phyloP scores from a whole-genome alignment of 1,284 basidiomycete species.

The Cryptococcus hybrid region DNA sequence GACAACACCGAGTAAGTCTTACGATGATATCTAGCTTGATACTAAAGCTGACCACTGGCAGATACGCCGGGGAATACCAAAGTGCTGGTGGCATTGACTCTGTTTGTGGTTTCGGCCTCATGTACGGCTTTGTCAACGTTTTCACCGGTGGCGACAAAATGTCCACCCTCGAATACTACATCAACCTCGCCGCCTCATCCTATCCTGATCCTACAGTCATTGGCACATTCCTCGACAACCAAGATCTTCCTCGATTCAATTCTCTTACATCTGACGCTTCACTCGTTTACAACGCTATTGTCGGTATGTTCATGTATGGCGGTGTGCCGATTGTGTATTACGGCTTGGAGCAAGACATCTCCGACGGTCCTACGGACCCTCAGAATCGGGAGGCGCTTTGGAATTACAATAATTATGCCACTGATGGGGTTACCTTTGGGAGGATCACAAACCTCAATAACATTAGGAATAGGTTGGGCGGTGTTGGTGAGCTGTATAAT shows the following conservation, averaged over 20 bases:
- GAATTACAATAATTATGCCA: conserved; percentile 59
- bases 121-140: conserved; percentile 18
- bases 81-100: conserved; percentile 30
- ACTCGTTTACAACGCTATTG: conserved; percentile 59
- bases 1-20: conserved; percentile 54
- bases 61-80: conserved; percentile 25
- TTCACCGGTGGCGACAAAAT: conserved; percentile 52
- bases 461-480: conserved; percentile 65
- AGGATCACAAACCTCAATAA: conserved; percentile 64
- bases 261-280: conserved; percentile 50
- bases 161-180: conserved; percentile 56
- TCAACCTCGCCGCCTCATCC: conserved; percentile 55
- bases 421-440: conserved; percentile 55
- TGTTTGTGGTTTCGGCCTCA: conserved; percentile 36
- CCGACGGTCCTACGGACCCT: conserved; percentile 38
- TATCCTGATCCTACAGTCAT: conserved; percentile 56
- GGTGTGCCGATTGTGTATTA: conserved; percentile 60
- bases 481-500: conserved; percentile 45
- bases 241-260: conserved; percentile 70
- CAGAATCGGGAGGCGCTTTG: conserved; percentile 73
- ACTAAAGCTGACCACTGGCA: conserved; percentile 3
- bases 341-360: conserved; percentile 65
- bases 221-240: conserved; percentile 78
- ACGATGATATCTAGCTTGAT: background rate
- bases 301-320: conserved; percentile 62